These are phyloP conservation scores for Echites panduratus DNA, from an alignment of 257 asterid species.

Conservation along the genomic window DNA sequence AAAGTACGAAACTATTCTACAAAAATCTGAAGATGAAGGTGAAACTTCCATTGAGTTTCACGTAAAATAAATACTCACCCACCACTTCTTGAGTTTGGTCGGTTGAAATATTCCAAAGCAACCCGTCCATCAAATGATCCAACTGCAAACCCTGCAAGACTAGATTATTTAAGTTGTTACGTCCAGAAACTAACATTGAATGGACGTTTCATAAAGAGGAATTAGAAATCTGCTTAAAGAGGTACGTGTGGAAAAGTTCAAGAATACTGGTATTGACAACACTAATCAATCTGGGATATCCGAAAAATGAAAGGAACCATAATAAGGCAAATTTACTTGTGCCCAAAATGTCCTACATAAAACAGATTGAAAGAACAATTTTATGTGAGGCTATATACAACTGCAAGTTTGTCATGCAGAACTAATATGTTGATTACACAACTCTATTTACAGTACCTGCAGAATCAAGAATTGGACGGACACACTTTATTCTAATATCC, in stretches of 20 bases:
- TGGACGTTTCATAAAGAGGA: too few species aligned
- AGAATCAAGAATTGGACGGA: slow-evolving; percentile 54
- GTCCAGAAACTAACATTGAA: background rate
- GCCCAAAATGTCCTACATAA: background rate
- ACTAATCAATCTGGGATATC: background rate
- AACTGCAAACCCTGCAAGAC: slow-evolving; percentile 60
- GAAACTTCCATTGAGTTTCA: background rate
- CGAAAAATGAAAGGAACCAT: background rate
- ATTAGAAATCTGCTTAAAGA: background rate
- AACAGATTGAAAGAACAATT: background rate
- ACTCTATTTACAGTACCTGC: slow-evolving; percentile 51
- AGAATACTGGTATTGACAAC: background rate
- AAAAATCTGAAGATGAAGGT: background rate
- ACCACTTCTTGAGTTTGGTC: slow-evolving; percentile 33
- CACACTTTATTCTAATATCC: slow-evolving; percentile 54
- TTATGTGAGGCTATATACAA: background rate
- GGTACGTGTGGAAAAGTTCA: background rate
- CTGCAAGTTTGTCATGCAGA: background rate
- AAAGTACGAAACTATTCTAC: background rate
- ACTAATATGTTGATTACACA: slow-evolving; percentile 13
- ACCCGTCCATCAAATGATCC: slow-evolving; percentile 90
- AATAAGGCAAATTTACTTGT: background rate
- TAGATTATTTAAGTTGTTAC: background rate
- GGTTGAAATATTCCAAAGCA: slow-evolving; percentile 47
- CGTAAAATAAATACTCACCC: slow-evolving; percentile 52